Conservation (phyloP, 129 eudicot genomes). For the Pseudognaphalium luteoalbum region DNA sequence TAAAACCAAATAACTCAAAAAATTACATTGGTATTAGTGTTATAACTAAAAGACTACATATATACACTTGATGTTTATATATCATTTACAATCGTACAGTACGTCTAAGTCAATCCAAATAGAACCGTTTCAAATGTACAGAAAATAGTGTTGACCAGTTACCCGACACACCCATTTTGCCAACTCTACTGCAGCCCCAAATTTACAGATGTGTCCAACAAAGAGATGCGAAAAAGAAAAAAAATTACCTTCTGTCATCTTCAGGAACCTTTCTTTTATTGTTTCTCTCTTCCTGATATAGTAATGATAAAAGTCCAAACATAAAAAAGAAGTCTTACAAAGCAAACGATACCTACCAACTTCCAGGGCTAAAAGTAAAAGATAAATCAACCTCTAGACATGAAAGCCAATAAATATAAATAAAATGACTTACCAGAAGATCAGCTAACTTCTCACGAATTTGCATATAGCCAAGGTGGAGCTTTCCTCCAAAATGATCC, state of each 20-base stretch:
- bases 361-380: conserved; percentile 11
- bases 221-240: neutral
- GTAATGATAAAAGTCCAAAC: conserved; percentile 20
- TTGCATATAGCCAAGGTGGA: conserved; percentile 96
- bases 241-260: conserved; percentile 79
- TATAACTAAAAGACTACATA: neutral
- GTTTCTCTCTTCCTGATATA: conserved; percentile 84
- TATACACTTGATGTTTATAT: no score
- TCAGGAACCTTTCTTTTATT: conserved; percentile 69
- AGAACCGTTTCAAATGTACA: no score
- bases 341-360: neutral
- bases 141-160: neutral
- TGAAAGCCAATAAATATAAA: neutral
- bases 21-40: neutral
- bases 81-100: no score
- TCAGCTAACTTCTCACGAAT: conserved; percentile 97
- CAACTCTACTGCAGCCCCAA: neutral
- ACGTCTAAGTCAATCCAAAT: neutral
- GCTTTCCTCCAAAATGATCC: conserved; percentile 99
- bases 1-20: neutral
- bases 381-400: neutral
- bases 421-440: conserved; percentile 51
- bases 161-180: neutral
- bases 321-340: neutral
- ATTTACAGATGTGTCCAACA: neutral